Evolutionary conservation across 495 filamentous ascomycete genomes (phyloP).

Genomic region (Penicillium mononematosum): DNA sequence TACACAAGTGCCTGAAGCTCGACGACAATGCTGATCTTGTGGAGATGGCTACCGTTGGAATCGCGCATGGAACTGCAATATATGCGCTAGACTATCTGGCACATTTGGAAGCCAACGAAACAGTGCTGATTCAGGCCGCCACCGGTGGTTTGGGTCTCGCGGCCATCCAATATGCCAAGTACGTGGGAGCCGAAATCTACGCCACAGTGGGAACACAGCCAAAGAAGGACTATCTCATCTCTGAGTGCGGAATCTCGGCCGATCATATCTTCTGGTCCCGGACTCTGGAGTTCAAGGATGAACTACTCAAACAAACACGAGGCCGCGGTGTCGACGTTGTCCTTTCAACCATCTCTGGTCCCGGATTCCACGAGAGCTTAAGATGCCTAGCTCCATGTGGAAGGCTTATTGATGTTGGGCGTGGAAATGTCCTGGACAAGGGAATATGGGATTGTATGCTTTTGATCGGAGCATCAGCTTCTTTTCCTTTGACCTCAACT

Average conservation of each 20-base stretch:
- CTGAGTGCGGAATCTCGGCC: neutral
- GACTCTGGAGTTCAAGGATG: neutral
- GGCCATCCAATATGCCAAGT: constrained; percentile 7
- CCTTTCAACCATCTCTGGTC: neutral
- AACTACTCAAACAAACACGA: neutral
- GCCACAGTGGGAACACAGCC: constrained; percentile 7
- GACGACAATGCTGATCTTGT: neutral
- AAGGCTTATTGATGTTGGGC: neutral
- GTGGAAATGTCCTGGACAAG: constrained; percentile 5
- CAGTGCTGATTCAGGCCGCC: constrained; percentile 9
- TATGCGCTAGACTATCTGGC: constrained; percentile 1
- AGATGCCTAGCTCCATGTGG: neutral
- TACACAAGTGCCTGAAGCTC: neutral
- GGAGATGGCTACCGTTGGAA: constrained; percentile 1
- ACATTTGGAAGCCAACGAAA: neutral
- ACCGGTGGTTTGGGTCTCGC: constrained; percentile 7
- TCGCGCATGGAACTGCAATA: neutral
- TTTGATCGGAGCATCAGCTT: constrained; percentile 7
- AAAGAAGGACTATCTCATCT: constrained; percentile 7
- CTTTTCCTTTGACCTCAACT: constrained; percentile 5
- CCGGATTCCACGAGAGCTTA: neutral
- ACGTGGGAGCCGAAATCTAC: constrained; percentile 3
- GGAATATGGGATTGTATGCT: constrained; percentile 4
- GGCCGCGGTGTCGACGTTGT: constrained; percentile 6
- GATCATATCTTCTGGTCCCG: constrained; percentile 9